Conservation (phyloP, 768 basidiomycete genomes). For the Boletellus emodensis region DNA sequence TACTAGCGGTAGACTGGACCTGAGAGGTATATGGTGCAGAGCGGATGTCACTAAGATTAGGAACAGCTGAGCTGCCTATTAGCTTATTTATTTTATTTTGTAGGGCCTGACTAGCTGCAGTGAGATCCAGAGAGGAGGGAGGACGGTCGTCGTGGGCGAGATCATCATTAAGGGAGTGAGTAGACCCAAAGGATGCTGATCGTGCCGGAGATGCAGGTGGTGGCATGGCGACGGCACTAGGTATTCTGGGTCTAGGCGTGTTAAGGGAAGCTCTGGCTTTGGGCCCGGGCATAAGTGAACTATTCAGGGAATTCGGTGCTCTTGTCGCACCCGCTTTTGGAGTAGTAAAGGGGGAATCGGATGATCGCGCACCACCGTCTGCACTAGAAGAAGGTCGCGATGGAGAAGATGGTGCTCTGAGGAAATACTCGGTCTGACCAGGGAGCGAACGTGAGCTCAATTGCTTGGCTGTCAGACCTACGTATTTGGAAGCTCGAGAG, state of each 20-base stretch:
- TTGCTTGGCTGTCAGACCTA: constrained; percentile 81
- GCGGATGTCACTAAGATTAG: constrained; percentile 9
- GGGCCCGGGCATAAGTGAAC: constrained; percentile 14
- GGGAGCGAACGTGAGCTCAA: constrained; percentile 45
- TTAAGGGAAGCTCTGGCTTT: constrained; percentile 35
- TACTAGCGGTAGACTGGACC: constrained; percentile 38
- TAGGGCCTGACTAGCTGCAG: constrained; percentile 37
- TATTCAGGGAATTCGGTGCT: constrained; percentile 8
- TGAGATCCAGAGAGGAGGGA: constrained; percentile 33
- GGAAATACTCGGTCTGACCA: constrained; percentile 17
- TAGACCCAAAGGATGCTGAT: constrained; percentile 31
- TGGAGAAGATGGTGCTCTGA: constrained; percentile 33
- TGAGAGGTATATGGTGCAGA: constrained; percentile 27
- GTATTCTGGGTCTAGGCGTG: constrained; percentile 63
- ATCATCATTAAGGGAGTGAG: constrained; percentile 38
- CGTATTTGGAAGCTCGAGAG: constrained; percentile 80
- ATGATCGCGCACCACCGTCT: constrained; percentile 36
- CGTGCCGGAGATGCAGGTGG: constrained; percentile 64
- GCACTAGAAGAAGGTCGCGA: constrained; percentile 35
- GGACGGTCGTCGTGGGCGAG: constrained; percentile 17
- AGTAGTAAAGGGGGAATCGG: constrained; percentile 60
- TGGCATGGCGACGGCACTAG: constrained; percentile 77
- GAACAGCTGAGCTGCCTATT: constrained; percentile 29
- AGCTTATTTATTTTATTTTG: constrained; percentile 50
- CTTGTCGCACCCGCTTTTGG: constrained; percentile 52